phyloP scores from a whole-genome alignment of 179 eudicot genomes.

The Camellia oleifera region DNA sequence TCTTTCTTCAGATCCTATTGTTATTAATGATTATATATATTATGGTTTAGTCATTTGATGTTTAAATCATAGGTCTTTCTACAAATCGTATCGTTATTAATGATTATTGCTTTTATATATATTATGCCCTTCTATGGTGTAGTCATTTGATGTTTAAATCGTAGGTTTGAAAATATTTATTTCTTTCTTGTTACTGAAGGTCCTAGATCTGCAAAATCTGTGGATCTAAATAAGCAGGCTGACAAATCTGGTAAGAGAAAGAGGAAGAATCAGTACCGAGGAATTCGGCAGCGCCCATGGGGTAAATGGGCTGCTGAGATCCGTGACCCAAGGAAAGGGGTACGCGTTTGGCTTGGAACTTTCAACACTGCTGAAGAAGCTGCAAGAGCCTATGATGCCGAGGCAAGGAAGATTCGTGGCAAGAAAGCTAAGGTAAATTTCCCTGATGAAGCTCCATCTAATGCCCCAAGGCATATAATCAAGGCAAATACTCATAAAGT shows the following conservation, averaged over 20 bases:
- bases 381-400: slow-evolving; percentile 94
- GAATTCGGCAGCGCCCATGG: slow-evolving; percentile 98
- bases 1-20: not conserved
- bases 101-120: not conserved
- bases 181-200: slow-evolving; percentile 19
- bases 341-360: slow-evolving; percentile 96
- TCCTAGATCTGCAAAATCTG: slow-evolving; percentile 32
- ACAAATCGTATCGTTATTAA: not conserved
- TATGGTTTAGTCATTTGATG: no score
- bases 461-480: slow-evolving; percentile 35
- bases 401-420: slow-evolving; percentile 94
- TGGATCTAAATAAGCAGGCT: slow-evolving; percentile 40
- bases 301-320: slow-evolving; percentile 99
- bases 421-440: slow-evolving; percentile 94
- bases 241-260: slow-evolving; percentile 70
- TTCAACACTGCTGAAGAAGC: slow-evolving; percentile 99
- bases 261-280: slow-evolving; percentile 90
- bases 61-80: not conserved
- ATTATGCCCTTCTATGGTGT: not conserved
- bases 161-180: not conserved
- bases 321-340: slow-evolving; percentile 95
- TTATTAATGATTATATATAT: not conserved
- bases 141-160: not conserved
- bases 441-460: slow-evolving; percentile 46
- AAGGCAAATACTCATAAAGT: slow-evolving; percentile 38